Conservation (phyloP, 768 basidiomycete species). For the Mycena leptocephala region DNA sequence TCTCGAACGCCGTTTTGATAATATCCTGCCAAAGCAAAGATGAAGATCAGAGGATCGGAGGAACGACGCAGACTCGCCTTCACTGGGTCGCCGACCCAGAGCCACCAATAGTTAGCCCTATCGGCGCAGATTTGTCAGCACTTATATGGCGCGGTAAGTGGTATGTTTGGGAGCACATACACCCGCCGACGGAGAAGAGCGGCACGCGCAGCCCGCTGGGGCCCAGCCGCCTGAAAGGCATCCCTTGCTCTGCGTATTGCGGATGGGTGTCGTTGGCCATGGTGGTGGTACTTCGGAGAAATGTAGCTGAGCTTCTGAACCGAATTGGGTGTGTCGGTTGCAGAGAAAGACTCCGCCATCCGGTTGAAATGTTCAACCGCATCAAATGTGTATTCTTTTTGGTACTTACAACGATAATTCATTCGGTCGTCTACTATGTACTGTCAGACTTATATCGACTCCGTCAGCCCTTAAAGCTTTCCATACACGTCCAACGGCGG, state of each 20-base stretch:
- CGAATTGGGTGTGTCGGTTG: no score
- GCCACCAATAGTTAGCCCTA: slow-evolving; percentile 35
- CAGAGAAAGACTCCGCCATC: no score
- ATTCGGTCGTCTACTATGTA: neutral
- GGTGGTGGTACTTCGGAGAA: slow-evolving; percentile 4
- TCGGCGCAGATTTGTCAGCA: neutral
- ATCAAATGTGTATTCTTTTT: no score
- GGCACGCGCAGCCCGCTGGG: slow-evolving; percentile 33
- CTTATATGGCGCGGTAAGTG: neutral
- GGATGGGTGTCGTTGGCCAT: slow-evolving; percentile 12
- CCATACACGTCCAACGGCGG: slow-evolving; percentile 42
- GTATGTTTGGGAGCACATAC: neutral
- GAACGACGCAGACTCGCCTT: slow-evolving; percentile 43
- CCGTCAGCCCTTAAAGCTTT: slow-evolving; percentile 8
- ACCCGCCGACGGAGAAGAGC: slow-evolving; percentile 34
- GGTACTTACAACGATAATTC: no score
- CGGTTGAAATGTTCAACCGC: no score
- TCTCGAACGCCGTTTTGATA: slow-evolving; percentile 83
- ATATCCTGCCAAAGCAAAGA: slow-evolving; percentile 67
- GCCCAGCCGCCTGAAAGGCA: slow-evolving; percentile 33
- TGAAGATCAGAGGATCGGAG: neutral
- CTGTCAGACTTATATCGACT: neutral
- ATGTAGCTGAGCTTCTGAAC: no score
- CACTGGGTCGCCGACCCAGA: slow-evolving; percentile 69
- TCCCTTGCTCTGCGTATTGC: slow-evolving; percentile 1